Percentiles rank a stretch among this genome's conserved stretches.
Evolutionary conservation across 2,329 filamentous ascomycete species (phyloP).

Genomic region (Paecilomyces niveus): DNA sequence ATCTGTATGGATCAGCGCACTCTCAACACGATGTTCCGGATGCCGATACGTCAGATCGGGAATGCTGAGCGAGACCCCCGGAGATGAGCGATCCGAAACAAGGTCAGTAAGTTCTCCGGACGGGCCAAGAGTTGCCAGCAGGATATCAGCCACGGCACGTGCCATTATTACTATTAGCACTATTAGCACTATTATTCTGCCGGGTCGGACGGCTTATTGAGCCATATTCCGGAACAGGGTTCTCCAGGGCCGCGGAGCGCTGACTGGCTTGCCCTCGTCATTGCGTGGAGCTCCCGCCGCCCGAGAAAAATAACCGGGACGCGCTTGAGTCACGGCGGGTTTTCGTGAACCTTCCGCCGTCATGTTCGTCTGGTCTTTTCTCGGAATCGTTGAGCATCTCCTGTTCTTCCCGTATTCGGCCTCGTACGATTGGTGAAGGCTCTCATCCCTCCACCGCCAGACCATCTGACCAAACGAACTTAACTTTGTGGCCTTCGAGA

Average conservation of each 20-base stretch:
- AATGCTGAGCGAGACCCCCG: no score
- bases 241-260: no score
- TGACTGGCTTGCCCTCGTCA: background rate
- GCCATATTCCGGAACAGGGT: no score
- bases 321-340: background rate
- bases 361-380: background rate
- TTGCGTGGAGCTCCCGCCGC: background rate
- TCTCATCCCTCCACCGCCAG: background rate
- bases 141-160: background rate
- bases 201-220: no score
- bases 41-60: background rate
- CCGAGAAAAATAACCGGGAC: conserved; percentile 6
- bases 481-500: background rate
- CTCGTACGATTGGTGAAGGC: background rate
- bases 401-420: conserved; percentile 2
- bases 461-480: conserved; percentile 2
- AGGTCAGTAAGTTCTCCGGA: no score
- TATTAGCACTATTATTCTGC: no score
- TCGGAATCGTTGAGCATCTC: background rate
- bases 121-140: no score
- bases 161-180: background rate
- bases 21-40: background rate
- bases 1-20: background rate
- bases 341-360: background rate
- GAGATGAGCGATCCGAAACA: no score